Evolutionary conservation across 2,329 filamentous ascomycete genomes (phyloP), one percentile per base, ranked within the genome.

Genomic region (Aspergillus proliferans): DNA sequence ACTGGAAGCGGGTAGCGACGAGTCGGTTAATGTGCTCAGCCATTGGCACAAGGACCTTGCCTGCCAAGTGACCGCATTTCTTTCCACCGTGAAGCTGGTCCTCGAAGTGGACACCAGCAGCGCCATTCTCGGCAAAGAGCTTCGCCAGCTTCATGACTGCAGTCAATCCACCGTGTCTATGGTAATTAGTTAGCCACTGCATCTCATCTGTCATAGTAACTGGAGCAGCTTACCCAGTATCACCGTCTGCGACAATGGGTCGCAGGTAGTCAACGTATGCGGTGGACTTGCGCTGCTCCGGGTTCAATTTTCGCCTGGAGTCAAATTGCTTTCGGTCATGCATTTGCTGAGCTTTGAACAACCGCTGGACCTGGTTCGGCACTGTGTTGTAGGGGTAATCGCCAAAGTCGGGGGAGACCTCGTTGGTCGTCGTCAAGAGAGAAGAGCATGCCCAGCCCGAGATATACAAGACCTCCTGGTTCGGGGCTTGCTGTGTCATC

Each of bases 331-430:
- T 95, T 58, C 93, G 85, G 70, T 98, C 93, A 69, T 98, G 93
- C 77, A 97, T 84, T 57, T 90, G 90, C 71, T 98, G 93, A 3
- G 93, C 93, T 74, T 97, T 97, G 74, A 94, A 89, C 46, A 98
- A 76, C 55, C 93, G 83, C 74, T 98, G 90, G 3, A 98, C 93
- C 69, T 97, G 93, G 72, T 97, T 97, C 7, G 93, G 93, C 4
- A 98, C 93, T 0, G 93, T 98, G 67, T 97, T 97, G 75, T 98
- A 98, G 0, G 93, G 93, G 69, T 98, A 98, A 71, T 98, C 93
- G 62, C 93, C 93, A 73, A 97, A 95, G 68, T 98, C 93, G 40
- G 93, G 88, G 0, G 90, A 96, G 24, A 98, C 93, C 69, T 98
- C 93, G 73, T 98, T 97, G 34, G 93, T 97, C 8, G 84, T 85